Conservation (phyloP, 106 monocot genomes). For the Chionographis japonica region DNA sequence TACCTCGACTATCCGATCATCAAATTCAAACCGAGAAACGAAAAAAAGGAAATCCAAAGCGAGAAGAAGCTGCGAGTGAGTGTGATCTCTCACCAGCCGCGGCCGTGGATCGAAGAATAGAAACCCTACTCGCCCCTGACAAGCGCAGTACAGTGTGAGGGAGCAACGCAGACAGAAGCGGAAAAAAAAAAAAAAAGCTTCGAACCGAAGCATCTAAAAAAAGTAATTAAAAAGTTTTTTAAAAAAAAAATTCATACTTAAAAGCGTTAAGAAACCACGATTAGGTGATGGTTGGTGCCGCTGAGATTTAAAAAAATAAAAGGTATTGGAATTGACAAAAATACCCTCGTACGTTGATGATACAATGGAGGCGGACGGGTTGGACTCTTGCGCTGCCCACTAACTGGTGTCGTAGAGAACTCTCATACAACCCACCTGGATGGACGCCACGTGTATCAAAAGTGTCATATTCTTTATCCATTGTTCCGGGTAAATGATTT, state of each 20-base stretch:
- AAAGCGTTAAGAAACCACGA: neutral
- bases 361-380: too few species aligned
- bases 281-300: neutral
- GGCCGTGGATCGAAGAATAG: neutral
- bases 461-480: too few species aligned
- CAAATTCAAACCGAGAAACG: neutral
- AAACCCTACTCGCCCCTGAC: constrained; percentile 20
- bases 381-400: too few species aligned
- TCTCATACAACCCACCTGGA: too few species aligned
- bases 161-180: neutral
- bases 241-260: neutral
- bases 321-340: constrained; percentile 1
- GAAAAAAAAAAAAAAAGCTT: neutral
- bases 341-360: neutral
- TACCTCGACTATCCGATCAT: neutral
- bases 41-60: neutral
- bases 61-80: neutral
- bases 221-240: neutral
- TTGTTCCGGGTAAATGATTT: too few species aligned
- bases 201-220: constrained; percentile 13
- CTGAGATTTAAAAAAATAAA: neutral
- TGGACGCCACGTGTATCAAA: too few species aligned
- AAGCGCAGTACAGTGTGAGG: neutral
- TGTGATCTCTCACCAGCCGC: constrained; percentile 7
- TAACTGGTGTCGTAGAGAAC: too few species aligned